Conservation (phyloP, 2,329 filamentous ascomycete genomes). For the Mycogone perniciosa region DNA sequence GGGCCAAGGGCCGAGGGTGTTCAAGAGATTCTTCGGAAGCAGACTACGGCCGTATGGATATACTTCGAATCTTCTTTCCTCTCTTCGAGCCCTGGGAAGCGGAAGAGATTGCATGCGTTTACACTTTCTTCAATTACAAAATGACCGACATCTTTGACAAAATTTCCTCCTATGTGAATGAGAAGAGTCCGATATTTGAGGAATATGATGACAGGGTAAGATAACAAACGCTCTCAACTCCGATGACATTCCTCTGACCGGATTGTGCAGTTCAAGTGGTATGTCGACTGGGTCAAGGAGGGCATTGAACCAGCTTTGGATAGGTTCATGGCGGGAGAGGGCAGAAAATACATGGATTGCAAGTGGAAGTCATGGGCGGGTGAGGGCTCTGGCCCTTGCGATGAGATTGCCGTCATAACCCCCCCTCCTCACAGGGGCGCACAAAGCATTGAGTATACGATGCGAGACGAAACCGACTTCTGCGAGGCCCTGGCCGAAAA, state of each 20-base stretch:
- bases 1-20: background rate
- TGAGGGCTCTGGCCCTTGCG: background rate
- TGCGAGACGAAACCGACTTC: constrained; percentile 5
- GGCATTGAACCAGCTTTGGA: background rate
- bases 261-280: background rate
- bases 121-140: background rate
- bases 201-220: background rate
- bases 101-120: constrained; percentile 7
- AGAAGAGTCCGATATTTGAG: constrained; percentile 8
- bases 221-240: background rate
- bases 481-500: background rate
- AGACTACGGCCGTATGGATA: background rate
- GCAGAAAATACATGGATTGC: background rate
- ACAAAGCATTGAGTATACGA: background rate
- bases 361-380: background rate
- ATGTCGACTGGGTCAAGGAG: background rate
- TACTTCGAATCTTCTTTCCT: background rate
- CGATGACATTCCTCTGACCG: background rate
- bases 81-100: constrained; percentile 8
- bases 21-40: background rate
- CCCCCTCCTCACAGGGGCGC: background rate
- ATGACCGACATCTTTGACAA: background rate
- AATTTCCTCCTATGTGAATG: constrained; percentile 1
- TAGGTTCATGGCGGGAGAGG: background rate
- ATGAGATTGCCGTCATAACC: background rate